Evolutionary conservation across 345 rosid species (phyloP).

Genomic region (Ceriops decandra): DNA sequence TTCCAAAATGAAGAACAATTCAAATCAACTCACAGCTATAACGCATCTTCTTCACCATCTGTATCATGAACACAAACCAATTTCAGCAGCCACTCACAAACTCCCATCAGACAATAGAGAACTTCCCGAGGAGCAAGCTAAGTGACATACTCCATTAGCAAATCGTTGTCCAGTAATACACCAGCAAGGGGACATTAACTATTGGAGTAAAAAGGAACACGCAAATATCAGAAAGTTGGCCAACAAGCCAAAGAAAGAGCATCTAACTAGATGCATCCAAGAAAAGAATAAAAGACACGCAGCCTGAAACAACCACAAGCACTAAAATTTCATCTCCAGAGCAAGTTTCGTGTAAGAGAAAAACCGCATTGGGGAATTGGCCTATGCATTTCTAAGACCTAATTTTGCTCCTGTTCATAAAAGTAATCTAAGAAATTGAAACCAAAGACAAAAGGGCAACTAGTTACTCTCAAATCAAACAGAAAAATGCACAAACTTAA

Average conservation of each 20-base stretch:
- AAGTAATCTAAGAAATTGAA: background rate
- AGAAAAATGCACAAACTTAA: slow-evolving; percentile 1
- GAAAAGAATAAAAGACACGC: background rate
- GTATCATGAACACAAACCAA: slow-evolving; percentile 24
- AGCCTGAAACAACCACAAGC: background rate
- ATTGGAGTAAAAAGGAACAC: background rate
- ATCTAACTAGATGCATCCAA: background rate
- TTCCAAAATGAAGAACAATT: slow-evolving; percentile 5
- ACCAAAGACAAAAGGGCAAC: background rate
- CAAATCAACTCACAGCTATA: slow-evolving; percentile 15
- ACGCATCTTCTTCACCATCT: slow-evolving; percentile 30
- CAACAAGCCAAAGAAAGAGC: background rate
- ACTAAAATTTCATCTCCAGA: background rate
- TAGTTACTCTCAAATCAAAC: too few species aligned
- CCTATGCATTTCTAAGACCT: background rate
- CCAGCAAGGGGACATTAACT: background rate
- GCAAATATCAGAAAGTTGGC: background rate
- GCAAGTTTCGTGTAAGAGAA: background rate
- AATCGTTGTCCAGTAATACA: slow-evolving; percentile 17
- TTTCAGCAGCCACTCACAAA: slow-evolving; percentile 33
- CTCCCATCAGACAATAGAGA: slow-evolving; percentile 25
- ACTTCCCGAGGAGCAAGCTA: slow-evolving; percentile 10
- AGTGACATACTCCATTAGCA: slow-evolving; percentile 23
- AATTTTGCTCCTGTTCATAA: background rate
- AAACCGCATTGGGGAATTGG: background rate